phyloP scores from a whole-genome alignment of 306 rosid species.

The Psophocarpus tetragonolobus region DNA sequence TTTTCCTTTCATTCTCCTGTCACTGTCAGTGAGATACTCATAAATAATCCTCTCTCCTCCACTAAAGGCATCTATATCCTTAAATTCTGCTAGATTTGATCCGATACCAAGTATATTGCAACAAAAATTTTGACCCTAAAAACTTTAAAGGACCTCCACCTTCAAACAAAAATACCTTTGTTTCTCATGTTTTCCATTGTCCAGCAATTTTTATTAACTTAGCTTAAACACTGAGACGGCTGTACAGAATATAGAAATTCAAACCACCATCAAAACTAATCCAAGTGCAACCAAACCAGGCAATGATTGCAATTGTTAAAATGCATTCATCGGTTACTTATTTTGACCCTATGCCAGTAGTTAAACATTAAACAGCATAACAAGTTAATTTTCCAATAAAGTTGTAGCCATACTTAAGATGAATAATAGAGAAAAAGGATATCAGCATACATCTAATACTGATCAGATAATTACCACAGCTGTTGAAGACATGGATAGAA shows the following conservation, averaged over 20 bases:
- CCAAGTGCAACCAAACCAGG: slow-evolving; percentile 1
- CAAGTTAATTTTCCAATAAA: slow-evolving; percentile 7
- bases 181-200: slow-evolving; percentile 16
- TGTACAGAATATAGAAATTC: slow-evolving; percentile 20
- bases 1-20: background rate
- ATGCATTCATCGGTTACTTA: slow-evolving; percentile 19
- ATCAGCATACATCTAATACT: slow-evolving; percentile 22
- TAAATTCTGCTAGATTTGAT: background rate
- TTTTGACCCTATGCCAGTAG: slow-evolving; percentile 6
- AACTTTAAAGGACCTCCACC: background rate
- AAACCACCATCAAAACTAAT: slow-evolving; percentile 24
- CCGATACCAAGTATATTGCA: slow-evolving; percentile 20
- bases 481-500: slow-evolving; percentile 93
- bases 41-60: slow-evolving; percentile 14
- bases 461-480: slow-evolving; percentile 75
- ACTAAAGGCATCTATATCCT: background rate
- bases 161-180: slow-evolving; percentile 21
- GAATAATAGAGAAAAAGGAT: slow-evolving; percentile 1
- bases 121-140: background rate
- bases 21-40: background rate
- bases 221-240: slow-evolving; percentile 2
- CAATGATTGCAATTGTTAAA: slow-evolving; percentile 20
- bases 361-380: background rate
- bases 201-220: slow-evolving; percentile 14
- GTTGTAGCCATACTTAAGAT: slow-evolving; percentile 11